These are phyloP conservation scores for Coprinopsis cinerea DNA, from an alignment of 768 basidiomycete genomes.

Conservation along the genomic window DNA sequence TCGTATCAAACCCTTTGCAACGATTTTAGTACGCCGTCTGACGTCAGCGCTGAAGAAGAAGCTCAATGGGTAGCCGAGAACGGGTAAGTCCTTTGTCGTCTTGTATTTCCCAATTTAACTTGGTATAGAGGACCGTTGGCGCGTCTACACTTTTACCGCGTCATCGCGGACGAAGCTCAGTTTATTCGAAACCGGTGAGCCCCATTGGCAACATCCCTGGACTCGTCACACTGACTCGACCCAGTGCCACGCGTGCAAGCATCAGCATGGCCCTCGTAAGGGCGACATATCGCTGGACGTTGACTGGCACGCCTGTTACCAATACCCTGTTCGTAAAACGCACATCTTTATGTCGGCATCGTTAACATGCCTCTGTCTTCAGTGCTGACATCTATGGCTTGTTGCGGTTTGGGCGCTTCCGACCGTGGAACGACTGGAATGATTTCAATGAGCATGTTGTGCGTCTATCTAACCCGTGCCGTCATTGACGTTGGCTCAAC, in stretches of 20 bases:
- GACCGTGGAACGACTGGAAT: constrained; percentile 70
- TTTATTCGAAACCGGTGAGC: constrained; percentile 60
- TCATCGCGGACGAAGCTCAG: constrained; percentile 76
- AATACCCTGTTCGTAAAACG: constrained; percentile 50
- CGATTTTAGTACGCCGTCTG: constrained; percentile 51
- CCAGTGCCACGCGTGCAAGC: constrained; percentile 51
- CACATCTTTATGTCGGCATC: neutral
- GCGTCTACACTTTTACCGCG: constrained; percentile 58
- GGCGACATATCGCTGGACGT: constrained; percentile 68
- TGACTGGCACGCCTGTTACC: constrained; percentile 73
- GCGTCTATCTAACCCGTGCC: constrained; percentile 13
- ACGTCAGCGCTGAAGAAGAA: constrained; percentile 42
- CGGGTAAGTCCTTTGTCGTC: constrained; percentile 33
- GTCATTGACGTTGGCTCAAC: neutral
- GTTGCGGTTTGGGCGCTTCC: constrained; percentile 61
- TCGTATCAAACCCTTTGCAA: constrained; percentile 68
- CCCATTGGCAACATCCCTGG: too few species aligned
- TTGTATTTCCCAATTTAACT: neutral
- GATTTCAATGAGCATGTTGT: constrained; percentile 57
- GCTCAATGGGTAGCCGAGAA: constrained; percentile 40
- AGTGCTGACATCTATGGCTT: constrained; percentile 70
- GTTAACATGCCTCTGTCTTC: neutral
- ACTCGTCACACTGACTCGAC: too few species aligned
- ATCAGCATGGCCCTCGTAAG: constrained; percentile 54
- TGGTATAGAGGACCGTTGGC: constrained; percentile 51